Evolutionary conservation across 2,329 filamentous ascomycete genomes (phyloP), one percentile per base, ranked within the genome.

Genomic region (Clarireedia sp.): DNA sequence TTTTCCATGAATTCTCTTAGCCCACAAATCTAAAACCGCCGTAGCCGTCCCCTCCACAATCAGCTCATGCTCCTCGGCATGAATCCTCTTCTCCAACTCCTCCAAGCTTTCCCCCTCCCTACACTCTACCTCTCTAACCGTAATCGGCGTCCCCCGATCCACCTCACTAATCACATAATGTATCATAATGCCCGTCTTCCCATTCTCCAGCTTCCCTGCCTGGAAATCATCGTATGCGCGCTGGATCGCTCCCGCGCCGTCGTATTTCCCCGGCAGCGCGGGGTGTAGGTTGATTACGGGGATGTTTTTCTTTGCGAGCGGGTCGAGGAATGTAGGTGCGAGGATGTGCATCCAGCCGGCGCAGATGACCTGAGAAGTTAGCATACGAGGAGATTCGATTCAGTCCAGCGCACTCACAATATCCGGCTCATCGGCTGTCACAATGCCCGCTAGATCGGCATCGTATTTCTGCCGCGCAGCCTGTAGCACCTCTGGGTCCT

Each of bases 91-190:
- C 71, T 90, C 79, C 26, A 96, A 75, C 49, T 79, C 78, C 36
- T 82, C 78, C 55, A 92, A 65, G 23, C 75, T 77, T 65, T 89
- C 84, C 63, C 87, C 82, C 48, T 80, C 75, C 57, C 78, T 78
- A 61, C 79, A 82, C 55, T 82, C 76, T 23, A 96, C 81, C 71
- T 91, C 85, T 60, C 77, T 71, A 2, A 85, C 79, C 58, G 91
- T 66, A 63, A 95, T 86, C 9, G 88, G 85, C 60, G 80, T 75
- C 2, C 90, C 90, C 66, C 86, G 80, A 73, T 96, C 90, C 54
- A 96, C 89, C 69, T 92, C 82, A 8, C 74, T 75, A 59, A 88
- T 84, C 47, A 95, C 90, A 71, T 91, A 86, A 72, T 96, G 90
- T 16, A 90, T 83, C 91, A 95, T 96, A 53, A 95, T 85, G 0